Base-by-base conservation (phyloP, 1,284 basidiomycete species). In the Ustilago vetiveriae region DNA sequence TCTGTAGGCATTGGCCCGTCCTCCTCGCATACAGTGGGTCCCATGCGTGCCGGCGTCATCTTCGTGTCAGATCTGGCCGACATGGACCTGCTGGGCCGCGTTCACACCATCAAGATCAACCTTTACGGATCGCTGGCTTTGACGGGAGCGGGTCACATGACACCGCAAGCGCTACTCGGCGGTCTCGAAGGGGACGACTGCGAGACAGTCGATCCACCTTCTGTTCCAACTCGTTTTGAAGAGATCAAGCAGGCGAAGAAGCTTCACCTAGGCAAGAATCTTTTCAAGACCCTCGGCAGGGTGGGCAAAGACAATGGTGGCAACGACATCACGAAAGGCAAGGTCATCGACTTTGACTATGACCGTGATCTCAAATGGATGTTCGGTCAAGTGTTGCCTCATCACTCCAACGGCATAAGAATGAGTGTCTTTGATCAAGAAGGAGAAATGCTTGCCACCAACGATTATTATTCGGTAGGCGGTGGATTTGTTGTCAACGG, bases 331-430 rank as follows among this genome's bases (percentile, higher is more conserved):
- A 56, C 48, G 4, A 43, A 29, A 14, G 63, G 62, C 2, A 57
- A 76, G 23, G 21, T 48, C 23, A 91, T 97, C 66, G 83, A 86
- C 33, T 97, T 92, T 76, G 90, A 94, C 82, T 90, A 92, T 85
- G 88, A 93, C 65, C 86, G 87, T 33, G 94, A 98, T 80, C 90
- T 98, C 88, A 84, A 94, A 38, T 94, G 94, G 92, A 86, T 90
- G 45, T 94, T 89, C 88, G 90, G 92, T 72, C 73, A 76, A 38
- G 88, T 80, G 9, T 55, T 82, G 9, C 82, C 79, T 6, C 60
- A 79, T 44, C 82, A 83, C 56, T 78, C 81, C 7, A 83, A 84
- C 64, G 94, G 94, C 24, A 93, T 97, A 87, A 87, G 92, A 4
- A 95, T 98, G 82, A 90, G 90, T 42, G 91, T 89, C 16, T 98